Base-by-base conservation (phyloP, 2,329 filamentous ascomycete genomes). In the Lachnellula hyalina region DNA sequence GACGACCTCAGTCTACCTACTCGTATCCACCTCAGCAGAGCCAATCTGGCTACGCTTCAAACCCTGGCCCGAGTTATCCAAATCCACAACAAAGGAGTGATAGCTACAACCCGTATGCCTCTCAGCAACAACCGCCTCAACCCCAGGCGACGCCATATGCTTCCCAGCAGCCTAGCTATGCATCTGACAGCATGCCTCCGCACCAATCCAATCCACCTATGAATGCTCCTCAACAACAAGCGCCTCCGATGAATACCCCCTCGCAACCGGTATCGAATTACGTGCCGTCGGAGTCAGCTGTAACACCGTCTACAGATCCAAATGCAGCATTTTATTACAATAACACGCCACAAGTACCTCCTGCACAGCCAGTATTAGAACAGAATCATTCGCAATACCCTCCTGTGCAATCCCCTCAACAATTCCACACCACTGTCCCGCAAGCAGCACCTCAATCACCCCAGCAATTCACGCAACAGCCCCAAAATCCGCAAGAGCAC, bases 261-360 rank as follows among this genome's bases (percentile, higher is more conserved):
- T 66, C 69, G 36, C 72, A 70, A 51, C 70, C 63, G n/a, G 68
- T 64, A 49, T 68, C 69, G 3, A 63, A 57, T 28, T 68, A 65
- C 67, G 69, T 60, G 52, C 71, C 53, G 54, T 65, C 60, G 57
- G 72, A 68, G 62, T 58, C 71, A 59, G 52, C 65, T 15, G 63
- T 65, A 14, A 69, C 73, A 4, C 68, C 71, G 8, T 67, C 69
- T 17, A 66, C 75, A 15, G 83, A 87, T 55, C 75, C 80, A 1
- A 80, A 75, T 55, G 74, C 78, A 11, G 76, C 77, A 9, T 85
- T 81, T 63, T 87, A 86, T 68, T 83, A 81, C 63, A 77, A 72
- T 60, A 69, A 71, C 54, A 34, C 60, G 34, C 61, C 79, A 75
- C 46, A 77, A 77, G 52, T 78, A 77, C 56, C 69, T 70, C 42